Evolutionary conservation across 306 rosid genomes (phyloP).

Genomic region (Vachellia pachyceras): DNA sequence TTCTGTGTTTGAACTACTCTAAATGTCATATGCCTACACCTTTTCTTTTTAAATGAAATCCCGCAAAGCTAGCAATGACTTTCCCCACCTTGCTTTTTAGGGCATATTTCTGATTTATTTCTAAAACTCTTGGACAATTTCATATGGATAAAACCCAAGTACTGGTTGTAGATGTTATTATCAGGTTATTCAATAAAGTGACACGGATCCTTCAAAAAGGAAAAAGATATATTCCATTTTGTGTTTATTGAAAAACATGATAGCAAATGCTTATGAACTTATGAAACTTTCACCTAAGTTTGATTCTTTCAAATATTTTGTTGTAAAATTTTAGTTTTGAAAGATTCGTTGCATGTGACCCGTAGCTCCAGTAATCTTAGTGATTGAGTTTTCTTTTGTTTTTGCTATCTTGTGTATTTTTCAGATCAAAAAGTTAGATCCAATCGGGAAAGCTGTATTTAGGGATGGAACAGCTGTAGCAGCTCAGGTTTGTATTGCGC

Average conservation of each 20-base stretch:
- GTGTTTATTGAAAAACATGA: neutral
- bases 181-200: neutral
- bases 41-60: constrained; percentile 16
- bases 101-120: constrained; percentile 17
- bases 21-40: constrained; percentile 22
- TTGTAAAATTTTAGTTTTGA: constrained; percentile 27
- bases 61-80: neutral
- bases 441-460: constrained; percentile 90
- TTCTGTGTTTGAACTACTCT: constrained; percentile 27
- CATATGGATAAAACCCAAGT: too few species aligned
- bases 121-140: neutral
- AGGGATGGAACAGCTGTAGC: constrained; percentile 70
- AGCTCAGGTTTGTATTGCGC: constrained; percentile 71
- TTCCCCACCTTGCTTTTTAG: constrained; percentile 11
- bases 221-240: neutral
- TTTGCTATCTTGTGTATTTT: constrained; percentile 28
- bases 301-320: neutral
- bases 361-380: constrained; percentile 25
- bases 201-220: neutral
- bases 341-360: constrained; percentile 17
- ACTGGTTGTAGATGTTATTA: neutral
- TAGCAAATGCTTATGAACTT: neutral
- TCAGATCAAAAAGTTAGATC: constrained; percentile 91
- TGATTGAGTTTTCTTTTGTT: constrained; percentile 29
- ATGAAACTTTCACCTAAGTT: neutral